Evolutionary conservation across 163 green algal genomes (phyloP), one percentile per base, ranked within the genome.

Genomic region (Picocystis sp.): DNA sequence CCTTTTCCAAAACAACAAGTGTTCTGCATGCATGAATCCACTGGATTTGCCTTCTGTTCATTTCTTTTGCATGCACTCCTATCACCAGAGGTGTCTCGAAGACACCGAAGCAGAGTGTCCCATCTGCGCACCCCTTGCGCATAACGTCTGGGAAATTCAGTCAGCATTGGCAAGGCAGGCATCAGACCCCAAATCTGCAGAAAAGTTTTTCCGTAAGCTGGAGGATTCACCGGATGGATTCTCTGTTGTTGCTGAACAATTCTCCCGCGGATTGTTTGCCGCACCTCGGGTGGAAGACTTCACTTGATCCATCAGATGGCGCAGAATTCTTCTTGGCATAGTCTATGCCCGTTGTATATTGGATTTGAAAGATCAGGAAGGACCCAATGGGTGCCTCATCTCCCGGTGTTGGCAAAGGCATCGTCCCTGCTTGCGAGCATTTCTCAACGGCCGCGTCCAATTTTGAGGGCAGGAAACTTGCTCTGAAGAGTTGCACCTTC

Each of bases 21-120:
- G 85, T 62, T 65, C 77, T 12, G 67, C 73, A 17, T 83, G 69
- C 9, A 75, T 72, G 2, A 60, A 69, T 11, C 65, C 81, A 0
- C 66, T 95, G 56, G 79, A 95, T 57, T 67, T 93, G 48, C 84
- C 84, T 1, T 76, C 77, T 13, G 80, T 94, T 22, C 88, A 97
- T 73, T 97, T 97, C 63, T 34, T 96, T 52, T 97, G 88, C 66
- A 80, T 81, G 47, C 88, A 97, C 64, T 87, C 75, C 15, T 97
- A 81, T 71, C 93, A 95, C 71, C 44, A 78, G 47, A 66, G 75
- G 43, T 75, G 64, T 45, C 52, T 73, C 13, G 59, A 52, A 13
- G 53, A 62, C 45, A 33, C n/a, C 19, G 53, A 57, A 10, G 41
- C 22, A 21, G 76, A 89, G 61, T 96, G 88, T 68, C 88, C 88